Evolutionary conservation across 2,329 filamentous ascomycete species (phyloP), one percentile per base, ranked within the genome.

Genomic region (Lasiodiplodia theobromae): DNA sequence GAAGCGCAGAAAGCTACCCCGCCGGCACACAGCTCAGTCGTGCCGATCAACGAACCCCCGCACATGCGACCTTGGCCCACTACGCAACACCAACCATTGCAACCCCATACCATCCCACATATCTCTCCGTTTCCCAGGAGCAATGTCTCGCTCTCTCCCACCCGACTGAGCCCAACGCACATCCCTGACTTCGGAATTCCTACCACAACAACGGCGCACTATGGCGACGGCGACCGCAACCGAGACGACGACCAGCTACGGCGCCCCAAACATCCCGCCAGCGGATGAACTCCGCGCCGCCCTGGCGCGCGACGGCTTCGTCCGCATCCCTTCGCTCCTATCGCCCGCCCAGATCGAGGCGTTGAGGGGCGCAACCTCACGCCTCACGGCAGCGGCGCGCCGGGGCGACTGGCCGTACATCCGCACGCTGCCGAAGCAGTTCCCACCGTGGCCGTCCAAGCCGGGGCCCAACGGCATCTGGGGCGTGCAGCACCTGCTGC

Each of bases 351-450:
- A 89, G 70, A 82, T 96, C 54, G 70, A 82, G 28, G 74, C 81
- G 23, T 88, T 95, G 71, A 90, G 89, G 73, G 75, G 77, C 66
- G 89, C 89, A 52, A 87, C 89, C 63, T 76, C 82, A 40, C 78
- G 85, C 68, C 86, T 87, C n/a, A 88, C 89, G 23, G 76, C 81
- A 2, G 82, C 88, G 52, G 91, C 92, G 52, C 88, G 92, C 71
- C 73, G 82, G n/a, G 93, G 93, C 47, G 76, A 85, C 71, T 97
- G 93, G 93, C 92, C 92, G 3, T 86, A 91, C 80, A 89, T 96
- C 75, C 91, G 93, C 71, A 95, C 92, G 0, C 87, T 96, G 2
- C 92, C 92, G 66, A 96, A 96, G 80, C 93, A 97, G 80, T 97
- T 97, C 81, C 94, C 93, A 0, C 94, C 94, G 0, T 97, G 93